These are phyloP conservation scores for Aspergillus sclerotioniger DNA, from an alignment of 495 filamentous ascomycete genomes.

Conservation along the genomic window DNA sequence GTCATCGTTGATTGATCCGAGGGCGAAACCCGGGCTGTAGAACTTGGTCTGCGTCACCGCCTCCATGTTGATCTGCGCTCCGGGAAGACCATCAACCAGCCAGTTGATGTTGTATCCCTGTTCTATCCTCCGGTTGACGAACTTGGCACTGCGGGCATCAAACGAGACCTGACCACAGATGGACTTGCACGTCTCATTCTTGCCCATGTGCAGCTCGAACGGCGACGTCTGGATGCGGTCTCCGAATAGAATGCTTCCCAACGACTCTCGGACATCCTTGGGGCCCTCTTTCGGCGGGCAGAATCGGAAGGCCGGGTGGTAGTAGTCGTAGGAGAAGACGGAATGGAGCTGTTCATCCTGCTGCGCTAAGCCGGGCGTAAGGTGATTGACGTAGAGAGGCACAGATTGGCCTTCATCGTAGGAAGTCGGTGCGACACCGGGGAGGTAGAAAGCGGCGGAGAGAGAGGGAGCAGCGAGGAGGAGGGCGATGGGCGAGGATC, in stretches of 20 bases:
- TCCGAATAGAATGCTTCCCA: conserved; percentile 95
- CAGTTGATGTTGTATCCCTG: conserved; percentile 90
- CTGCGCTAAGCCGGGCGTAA: conserved; percentile 78
- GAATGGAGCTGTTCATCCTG: conserved; percentile 77
- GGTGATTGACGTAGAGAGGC: conserved; percentile 87
- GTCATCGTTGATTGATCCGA: conserved; percentile 63
- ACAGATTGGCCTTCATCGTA: conserved; percentile 75
- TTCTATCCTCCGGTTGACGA: conserved; percentile 76
- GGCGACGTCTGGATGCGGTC: conserved; percentile 93
- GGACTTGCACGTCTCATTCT: conserved; percentile 81
- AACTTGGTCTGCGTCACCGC: conserved; percentile 69
- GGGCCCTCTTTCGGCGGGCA: conserved; percentile 75
- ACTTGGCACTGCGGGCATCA: conserved; percentile 64
- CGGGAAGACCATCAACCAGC: conserved; percentile 91
- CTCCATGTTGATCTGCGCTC: conserved; percentile 74
- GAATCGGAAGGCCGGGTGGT: conserved; percentile 81
- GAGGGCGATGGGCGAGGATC: conserved; percentile 26
- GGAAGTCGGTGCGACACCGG: conserved; percentile 91
- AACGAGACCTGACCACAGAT: conserved; percentile 67
- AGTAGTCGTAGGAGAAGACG: conserved; percentile 95
- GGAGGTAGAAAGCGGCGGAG: conserved; percentile 86
- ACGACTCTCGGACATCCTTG: conserved; percentile 74
- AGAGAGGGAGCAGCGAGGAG: conserved; percentile 42
- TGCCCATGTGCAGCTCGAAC: conserved; percentile 78
- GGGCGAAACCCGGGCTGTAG: conserved; percentile 83